Conservation (phyloP, 1,284 basidiomycete genomes). For the Flammula alnicola region DNA sequence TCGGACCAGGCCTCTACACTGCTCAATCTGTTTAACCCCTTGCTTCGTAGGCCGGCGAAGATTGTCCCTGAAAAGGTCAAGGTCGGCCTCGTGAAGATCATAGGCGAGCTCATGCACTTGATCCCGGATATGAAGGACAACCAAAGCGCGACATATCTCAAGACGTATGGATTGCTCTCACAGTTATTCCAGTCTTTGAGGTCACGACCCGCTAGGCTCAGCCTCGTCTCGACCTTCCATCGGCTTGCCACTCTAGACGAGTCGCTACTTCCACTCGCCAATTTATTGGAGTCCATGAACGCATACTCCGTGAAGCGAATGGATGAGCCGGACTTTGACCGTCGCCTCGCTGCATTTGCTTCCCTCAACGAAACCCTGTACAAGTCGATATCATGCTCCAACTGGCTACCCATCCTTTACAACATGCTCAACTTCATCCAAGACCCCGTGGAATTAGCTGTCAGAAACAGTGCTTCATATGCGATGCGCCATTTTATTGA, state of each 20-base stretch:
- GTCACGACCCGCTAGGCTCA: conserved; percentile 69
- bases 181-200: conserved; percentile 80
- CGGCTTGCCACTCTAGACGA: conserved; percentile 59
- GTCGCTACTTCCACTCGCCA: conserved; percentile 52
- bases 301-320: conserved; percentile 83
- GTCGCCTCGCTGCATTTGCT: conserved; percentile 81
- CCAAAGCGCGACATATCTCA: conserved; percentile 52
- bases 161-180: conserved; percentile 72
- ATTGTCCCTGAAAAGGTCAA: conserved; percentile 89
- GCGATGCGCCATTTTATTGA: conserved; percentile 83
- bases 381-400: conserved; percentile 49
- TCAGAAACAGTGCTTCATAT: conserved; percentile 84
- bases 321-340: conserved; percentile 95
- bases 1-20: conserved; percentile 77
- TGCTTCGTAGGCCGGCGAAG: conserved; percentile 80
- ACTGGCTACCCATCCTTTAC: conserved; percentile 89
- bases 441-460: conserved; percentile 88
- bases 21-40: conserved; percentile 77
- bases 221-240: conserved; percentile 70
- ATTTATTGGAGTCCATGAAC: conserved; percentile 77
- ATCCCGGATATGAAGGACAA: conserved; percentile 68
- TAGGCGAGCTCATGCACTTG: conserved; percentile 76
- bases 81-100: conserved; percentile 80
- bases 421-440: conserved; percentile 89
- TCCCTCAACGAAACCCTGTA: conserved; percentile 72